A percentile compares a stretch with the other conserved stretches of the same genome.
phyloP scores from a whole-genome alignment of 1,139 yeast species.

The Ogataea hybrid region DNA sequence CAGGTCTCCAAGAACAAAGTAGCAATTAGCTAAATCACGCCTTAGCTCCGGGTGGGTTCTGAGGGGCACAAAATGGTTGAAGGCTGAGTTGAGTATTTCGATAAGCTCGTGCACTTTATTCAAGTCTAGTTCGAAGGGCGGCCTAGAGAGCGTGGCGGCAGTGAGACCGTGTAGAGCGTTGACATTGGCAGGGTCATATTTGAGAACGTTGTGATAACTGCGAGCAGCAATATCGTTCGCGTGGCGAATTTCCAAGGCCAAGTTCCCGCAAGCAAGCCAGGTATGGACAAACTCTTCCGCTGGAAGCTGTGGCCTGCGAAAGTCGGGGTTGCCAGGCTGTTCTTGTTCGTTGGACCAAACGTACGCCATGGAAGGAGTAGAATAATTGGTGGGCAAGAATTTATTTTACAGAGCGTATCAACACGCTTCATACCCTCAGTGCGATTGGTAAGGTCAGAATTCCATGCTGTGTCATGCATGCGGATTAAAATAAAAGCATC shows the following conservation, averaged over 20 bases:
- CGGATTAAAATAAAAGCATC: conserved; percentile 1
- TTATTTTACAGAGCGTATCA: background rate
- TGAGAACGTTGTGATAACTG: conserved; percentile 47
- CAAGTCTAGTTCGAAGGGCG: conserved; percentile 37
- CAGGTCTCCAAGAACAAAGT: conserved; percentile 43
- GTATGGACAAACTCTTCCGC: conserved; percentile 27
- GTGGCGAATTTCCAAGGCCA: conserved; percentile 45
- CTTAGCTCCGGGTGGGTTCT: conserved; percentile 39
- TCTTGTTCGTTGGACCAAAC: background rate
- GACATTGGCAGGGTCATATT: conserved; percentile 41
- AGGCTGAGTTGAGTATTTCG: conserved; percentile 41
- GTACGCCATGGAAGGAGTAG: background rate
- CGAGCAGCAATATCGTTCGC: conserved; percentile 41
- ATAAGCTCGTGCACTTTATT: conserved; percentile 43
- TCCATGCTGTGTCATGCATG: conserved; percentile 10
- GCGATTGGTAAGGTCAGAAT: conserved; percentile 1
- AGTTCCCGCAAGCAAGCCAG: conserved; percentile 51
- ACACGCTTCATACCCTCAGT: background rate
- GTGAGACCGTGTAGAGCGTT: conserved; percentile 45
- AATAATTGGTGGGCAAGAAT: background rate
- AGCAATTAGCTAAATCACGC: conserved; percentile 50
- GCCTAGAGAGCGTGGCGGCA: conserved; percentile 39
- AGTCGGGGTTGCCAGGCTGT: conserved; percentile 26
- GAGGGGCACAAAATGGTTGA: conserved; percentile 38
- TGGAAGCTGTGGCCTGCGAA: conserved; percentile 42